A percentile compares a stretch with the other conserved stretches of the same genome.
phyloP scores from a whole-genome alignment of 257 asterid genomes.

The Buddleja alternifolia region DNA sequence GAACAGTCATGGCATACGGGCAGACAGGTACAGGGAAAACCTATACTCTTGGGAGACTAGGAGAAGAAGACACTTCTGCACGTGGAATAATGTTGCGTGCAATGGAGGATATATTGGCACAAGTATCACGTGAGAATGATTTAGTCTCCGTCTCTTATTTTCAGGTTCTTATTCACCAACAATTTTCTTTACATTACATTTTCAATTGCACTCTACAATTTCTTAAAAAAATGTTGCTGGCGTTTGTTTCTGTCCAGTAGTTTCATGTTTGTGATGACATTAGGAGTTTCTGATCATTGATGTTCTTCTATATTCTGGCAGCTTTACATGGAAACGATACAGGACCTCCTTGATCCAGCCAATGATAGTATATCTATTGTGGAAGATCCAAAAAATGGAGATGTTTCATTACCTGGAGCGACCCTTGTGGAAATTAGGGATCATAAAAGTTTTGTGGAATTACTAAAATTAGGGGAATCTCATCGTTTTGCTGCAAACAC shows the following conservation, averaged over 20 bases:
- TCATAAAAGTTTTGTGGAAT: slow-evolving; percentile 64
- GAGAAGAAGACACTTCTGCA: slow-evolving; percentile 79
- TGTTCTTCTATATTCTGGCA: slow-evolving; percentile 39
- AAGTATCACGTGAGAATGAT: slow-evolving; percentile 66
- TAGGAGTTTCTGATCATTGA: neutral
- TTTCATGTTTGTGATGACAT: slow-evolving; percentile 10
- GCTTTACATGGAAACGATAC: slow-evolving; percentile 90
- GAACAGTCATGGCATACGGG: slow-evolving; percentile 94
- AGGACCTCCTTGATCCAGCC: slow-evolving; percentile 82
- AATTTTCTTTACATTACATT: slow-evolving; percentile 2
- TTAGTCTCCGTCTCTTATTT: slow-evolving; percentile 70
- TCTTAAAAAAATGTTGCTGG: neutral
- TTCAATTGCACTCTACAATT: slow-evolving; percentile 8
- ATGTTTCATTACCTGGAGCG: slow-evolving; percentile 83
- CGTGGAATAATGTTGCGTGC: slow-evolving; percentile 96
- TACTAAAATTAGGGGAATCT: slow-evolving; percentile 80
- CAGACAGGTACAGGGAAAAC: slow-evolving; percentile 98
- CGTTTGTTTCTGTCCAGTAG: slow-evolving; percentile 6
- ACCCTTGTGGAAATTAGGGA: slow-evolving; percentile 74
- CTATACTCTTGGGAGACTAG: slow-evolving; percentile 80
- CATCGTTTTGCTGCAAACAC: slow-evolving; percentile 87
- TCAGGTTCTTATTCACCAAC: slow-evolving; percentile 57
- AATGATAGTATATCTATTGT: slow-evolving; percentile 71
- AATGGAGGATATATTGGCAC: slow-evolving; percentile 78
- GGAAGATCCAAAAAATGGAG: slow-evolving; percentile 86